Evolutionary conservation across 2,329 filamentous ascomycete genomes (phyloP), one percentile per base, ranked within the genome.

Genomic region (Colletotrichum siamense): DNA sequence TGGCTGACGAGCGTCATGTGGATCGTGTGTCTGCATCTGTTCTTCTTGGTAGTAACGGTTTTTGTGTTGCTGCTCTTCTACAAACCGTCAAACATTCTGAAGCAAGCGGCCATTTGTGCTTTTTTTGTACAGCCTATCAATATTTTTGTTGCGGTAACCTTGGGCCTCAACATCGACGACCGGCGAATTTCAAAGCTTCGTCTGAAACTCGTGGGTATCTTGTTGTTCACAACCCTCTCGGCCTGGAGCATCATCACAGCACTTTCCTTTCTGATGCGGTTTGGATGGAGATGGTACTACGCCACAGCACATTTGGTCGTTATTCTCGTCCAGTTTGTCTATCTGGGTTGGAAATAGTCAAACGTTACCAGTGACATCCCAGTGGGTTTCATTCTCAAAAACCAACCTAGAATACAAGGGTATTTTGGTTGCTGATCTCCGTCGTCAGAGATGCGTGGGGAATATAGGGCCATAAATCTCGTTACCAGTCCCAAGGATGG

Each of bases 321-420:
- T 18, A 26, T 28, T 0, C 2, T 61, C 6, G 0, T 61, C 1
- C 57, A 61, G 6, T 61, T 28, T 1, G 12, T 28, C 13, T 61
- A 7, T 4, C 24, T 61, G 3, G 57, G 57, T 3, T 32, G 30
- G 1, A 32, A 32, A 32, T 32, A 30, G 28, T 30, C 28, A 30
- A 30, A 30, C 28, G 28, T 30, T 30, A 10, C 28, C 28, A 4
- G 9, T 30, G 28, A 30, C 28, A 30, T 30, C 28, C 28, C 28
- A 30, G 28, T 30, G 28, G 28, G 28, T 30, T 30, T 30, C 28
- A 30, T 30, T 30, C 28, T 30, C 28, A 30, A 30, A 10, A 30
- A 30, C 9, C 28, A 30, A 30, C 8, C 28, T 30, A 30, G 28
- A 30, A 30, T 10, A 30, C 28, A 30, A 30, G 8, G 9, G 28